Conservation (phyloP, 1,139 yeast species). For the Zygoascus hellenicus region DNA sequence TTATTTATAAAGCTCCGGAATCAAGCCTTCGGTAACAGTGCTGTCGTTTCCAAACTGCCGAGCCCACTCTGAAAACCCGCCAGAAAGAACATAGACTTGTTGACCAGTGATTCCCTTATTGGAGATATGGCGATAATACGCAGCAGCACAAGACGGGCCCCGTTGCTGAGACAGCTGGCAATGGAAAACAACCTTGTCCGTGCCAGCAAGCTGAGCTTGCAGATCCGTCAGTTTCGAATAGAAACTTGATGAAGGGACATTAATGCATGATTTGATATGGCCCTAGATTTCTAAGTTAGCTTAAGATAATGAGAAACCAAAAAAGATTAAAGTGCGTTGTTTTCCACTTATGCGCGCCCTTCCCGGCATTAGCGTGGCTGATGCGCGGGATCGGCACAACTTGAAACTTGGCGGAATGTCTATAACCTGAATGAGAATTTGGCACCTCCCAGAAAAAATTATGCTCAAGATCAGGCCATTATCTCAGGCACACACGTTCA, state of each 20-base stretch:
- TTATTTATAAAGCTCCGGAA: constrained; percentile 5
- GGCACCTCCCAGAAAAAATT: too few species aligned
- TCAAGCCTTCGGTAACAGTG: constrained; percentile 3
- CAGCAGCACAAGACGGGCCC: constrained; percentile 79
- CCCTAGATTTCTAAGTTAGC: constrained; percentile 40
- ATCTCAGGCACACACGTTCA: too few species aligned
- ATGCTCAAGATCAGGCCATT: too few species aligned
- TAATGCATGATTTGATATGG: constrained; percentile 57
- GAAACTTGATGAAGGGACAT: constrained; percentile 56
- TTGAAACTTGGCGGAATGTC: too few species aligned
- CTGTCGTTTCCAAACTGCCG: constrained; percentile 59
- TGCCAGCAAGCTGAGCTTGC: constrained; percentile 35
- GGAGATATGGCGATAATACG: constrained; percentile 52
- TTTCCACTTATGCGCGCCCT: background rate
- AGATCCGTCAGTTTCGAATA: constrained; percentile 41
- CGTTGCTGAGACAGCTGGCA: constrained; percentile 87
- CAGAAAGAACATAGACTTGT: constrained; percentile 65
- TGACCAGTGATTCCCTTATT: constrained; percentile 36
- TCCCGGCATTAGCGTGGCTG: too few species aligned
- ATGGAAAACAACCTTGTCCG: constrained; percentile 69
- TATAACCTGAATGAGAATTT: too few species aligned
- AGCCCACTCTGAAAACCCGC: constrained; percentile 89
- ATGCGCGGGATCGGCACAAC: too few species aligned
- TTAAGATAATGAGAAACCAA: constrained; percentile 14
- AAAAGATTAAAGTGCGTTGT: background rate